Evolutionary conservation across 148 eudicot genomes (phyloP).

Genomic region (Bassia scoparia): DNA sequence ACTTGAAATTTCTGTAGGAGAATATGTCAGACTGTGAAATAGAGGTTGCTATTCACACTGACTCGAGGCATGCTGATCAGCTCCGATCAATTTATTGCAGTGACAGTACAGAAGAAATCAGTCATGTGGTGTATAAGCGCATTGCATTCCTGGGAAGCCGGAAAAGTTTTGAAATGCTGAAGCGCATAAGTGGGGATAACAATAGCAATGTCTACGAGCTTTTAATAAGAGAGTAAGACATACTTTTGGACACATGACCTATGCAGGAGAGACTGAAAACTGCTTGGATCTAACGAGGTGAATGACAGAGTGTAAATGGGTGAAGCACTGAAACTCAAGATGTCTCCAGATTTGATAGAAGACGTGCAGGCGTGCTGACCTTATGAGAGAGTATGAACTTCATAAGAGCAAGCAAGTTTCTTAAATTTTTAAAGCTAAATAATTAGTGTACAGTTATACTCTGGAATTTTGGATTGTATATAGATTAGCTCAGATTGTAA

Average conservation of each 20-base stretch:
- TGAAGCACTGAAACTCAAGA: neutral
- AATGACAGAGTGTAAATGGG: neutral
- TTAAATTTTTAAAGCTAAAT: neutral
- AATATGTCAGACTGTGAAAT: slow-evolving; percentile 62
- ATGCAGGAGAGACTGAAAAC: neutral
- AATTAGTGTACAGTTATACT: neutral
- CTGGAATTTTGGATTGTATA: neutral
- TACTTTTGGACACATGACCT: neutral
- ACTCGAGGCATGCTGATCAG: slow-evolving; percentile 80
- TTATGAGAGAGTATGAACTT: neutral
- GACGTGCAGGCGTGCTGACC: neutral
- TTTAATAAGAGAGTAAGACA: slow-evolving; percentile 58
- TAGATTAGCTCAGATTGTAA: too few species aligned
- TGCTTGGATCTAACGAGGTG: too few species aligned
- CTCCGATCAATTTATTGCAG: slow-evolving; percentile 66
- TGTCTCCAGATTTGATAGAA: neutral
- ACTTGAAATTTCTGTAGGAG: slow-evolving; percentile 43
- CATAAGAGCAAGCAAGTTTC: neutral
- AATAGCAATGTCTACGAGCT: slow-evolving; percentile 72
- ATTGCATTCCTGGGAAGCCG: slow-evolving; percentile 85
- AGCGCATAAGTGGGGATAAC: slow-evolving; percentile 80
- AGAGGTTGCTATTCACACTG: slow-evolving; percentile 84
- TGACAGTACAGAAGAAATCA: slow-evolving; percentile 38
- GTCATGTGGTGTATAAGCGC: slow-evolving; percentile 52
- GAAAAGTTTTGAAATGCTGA: slow-evolving; percentile 83